Percentiles rank a stretch among this genome's conserved stretches.
Evolutionary conservation across 2,329 filamentous ascomycete species (phyloP).

Genomic region (Apiospora saccharicola): DNA sequence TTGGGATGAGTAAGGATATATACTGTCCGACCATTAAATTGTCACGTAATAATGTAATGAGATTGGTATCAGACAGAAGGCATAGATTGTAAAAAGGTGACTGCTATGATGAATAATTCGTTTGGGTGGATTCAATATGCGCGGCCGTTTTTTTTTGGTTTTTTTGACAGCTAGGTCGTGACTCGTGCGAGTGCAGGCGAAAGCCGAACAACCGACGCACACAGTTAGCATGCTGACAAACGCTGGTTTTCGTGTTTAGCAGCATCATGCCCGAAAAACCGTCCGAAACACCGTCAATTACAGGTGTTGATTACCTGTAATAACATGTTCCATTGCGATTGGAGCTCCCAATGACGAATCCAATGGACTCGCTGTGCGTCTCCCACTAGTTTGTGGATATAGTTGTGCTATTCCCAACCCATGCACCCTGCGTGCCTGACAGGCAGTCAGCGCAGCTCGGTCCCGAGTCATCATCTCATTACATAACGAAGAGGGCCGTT

Average conservation of each 20-base stretch:
- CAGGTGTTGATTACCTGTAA: background rate
- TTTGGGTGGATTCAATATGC: constrained; percentile 5
- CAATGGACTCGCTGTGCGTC: background rate
- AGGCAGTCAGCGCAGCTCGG: background rate
- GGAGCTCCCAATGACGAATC: constrained; percentile 16
- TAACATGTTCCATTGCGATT: constrained; percentile 7
- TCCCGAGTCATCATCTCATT: constrained; percentile 9
- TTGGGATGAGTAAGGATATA: background rate
- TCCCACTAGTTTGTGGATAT: constrained; percentile 10
- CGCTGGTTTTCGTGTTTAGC: background rate
- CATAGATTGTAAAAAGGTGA: background rate
- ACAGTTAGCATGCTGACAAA: background rate
- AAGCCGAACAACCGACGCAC: background rate
- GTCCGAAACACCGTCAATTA: background rate
- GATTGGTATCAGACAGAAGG: background rate
- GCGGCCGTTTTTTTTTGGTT: constrained; percentile 11
- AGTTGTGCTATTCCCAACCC: background rate
- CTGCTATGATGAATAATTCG: background rate
- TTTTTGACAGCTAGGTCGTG: constrained; percentile 21
- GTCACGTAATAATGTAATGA: background rate
- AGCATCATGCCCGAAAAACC: background rate
- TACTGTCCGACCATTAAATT: background rate
- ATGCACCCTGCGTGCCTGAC: constrained; percentile 19
- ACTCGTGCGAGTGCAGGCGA: constrained; percentile 19
- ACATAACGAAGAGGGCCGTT: background rate